Percentiles rank a stretch among this genome's conserved stretches.
Conservation (phyloP, 2,329 filamentous ascomycete species). For the Davidsoniella australis region DNA sequence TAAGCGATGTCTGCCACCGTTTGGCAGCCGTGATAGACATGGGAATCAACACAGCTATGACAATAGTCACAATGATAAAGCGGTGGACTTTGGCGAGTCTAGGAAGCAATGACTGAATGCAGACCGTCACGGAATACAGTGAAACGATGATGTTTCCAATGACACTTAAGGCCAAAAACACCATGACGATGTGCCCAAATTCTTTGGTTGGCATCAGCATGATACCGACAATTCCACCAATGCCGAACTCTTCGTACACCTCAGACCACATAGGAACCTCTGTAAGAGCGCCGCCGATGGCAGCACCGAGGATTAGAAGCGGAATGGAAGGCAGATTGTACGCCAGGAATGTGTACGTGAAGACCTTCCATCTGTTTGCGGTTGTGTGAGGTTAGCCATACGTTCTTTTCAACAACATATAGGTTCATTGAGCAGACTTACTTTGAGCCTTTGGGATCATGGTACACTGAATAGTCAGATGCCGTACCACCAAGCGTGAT, state of each 20-base stretch:
- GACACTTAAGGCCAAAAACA: constrained; percentile 20
- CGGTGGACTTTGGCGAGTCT: constrained; percentile 25
- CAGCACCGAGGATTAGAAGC: constrained; percentile 24
- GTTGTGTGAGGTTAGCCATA: neutral
- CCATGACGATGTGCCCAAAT: constrained; percentile 23
- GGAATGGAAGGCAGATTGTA: constrained; percentile 20
- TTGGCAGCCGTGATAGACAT: constrained; percentile 22
- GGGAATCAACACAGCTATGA: constrained; percentile 26
- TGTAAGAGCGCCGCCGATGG: constrained; percentile 21
- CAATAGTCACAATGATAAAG: constrained; percentile 24
- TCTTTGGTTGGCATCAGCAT: constrained; percentile 19
- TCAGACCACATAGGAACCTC: constrained; percentile 19
- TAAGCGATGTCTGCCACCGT: constrained; percentile 25
- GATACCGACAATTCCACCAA: constrained; percentile 19
- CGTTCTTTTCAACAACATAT: neutral
- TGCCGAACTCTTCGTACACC: constrained; percentile 18
- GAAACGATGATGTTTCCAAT: constrained; percentile 24
- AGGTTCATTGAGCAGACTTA: constrained; percentile 8
- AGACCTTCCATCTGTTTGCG: constrained; percentile 20
- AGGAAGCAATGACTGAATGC: constrained; percentile 27
- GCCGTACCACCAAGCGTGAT: constrained; percentile 37
- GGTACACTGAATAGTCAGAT: constrained; percentile 42
- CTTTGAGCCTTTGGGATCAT: constrained; percentile 23
- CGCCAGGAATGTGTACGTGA: constrained; percentile 28
- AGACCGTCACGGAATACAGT: constrained; percentile 24